These are phyloP conservation scores for Ceratocystis colombiana DNA, from an alignment of 2,329 filamentous ascomycete genomes.

Conservation along the genomic window DNA sequence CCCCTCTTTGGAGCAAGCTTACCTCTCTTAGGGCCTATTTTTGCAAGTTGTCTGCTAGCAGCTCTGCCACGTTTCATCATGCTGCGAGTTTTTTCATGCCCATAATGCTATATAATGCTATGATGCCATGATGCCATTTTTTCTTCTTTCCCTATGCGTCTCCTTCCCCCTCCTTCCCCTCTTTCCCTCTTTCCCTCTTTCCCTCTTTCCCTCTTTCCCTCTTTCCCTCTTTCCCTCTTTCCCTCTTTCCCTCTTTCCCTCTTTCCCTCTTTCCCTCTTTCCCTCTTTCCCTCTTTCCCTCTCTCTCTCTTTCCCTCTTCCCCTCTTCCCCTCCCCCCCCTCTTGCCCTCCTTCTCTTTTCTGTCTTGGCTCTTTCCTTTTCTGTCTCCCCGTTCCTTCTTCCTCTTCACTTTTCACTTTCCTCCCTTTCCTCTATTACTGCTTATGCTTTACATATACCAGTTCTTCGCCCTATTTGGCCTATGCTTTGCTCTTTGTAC, in stretches of 20 bases:
- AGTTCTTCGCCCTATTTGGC: background rate
- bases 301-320: background rate
- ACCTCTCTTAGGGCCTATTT: background rate
- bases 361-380: background rate
- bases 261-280: background rate
- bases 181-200: background rate
- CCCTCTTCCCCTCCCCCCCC: background rate
- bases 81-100: background rate
- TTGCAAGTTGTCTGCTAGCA: background rate
- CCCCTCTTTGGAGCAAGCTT: background rate
- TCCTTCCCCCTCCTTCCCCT: background rate
- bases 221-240: background rate
- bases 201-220: background rate
- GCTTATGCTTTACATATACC: background rate
- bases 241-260: background rate
- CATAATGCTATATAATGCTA: background rate
- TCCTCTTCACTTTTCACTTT: background rate
- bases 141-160: background rate
- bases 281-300: background rate
- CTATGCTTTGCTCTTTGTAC: background rate
- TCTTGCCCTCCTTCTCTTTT: background rate
- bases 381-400: background rate
- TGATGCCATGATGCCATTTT: background rate
- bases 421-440: background rate
- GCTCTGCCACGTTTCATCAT: background rate